Evolutionary conservation across 2,329 filamentous ascomycete genomes (phyloP).

Genomic region (Cladosporium halotolerans): DNA sequence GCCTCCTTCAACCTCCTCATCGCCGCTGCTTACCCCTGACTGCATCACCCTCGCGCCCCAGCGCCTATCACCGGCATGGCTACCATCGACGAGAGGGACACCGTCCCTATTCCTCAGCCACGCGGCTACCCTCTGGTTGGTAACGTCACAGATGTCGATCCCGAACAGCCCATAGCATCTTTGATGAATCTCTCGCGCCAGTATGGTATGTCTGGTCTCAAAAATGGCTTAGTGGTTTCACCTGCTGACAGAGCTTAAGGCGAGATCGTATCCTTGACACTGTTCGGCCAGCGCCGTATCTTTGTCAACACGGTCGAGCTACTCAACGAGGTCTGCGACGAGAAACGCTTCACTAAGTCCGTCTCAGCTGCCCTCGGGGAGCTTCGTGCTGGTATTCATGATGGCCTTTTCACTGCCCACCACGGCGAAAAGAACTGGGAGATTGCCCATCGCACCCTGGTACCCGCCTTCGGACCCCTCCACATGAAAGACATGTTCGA

Average conservation of each 20-base stretch:
- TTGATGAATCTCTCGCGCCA: constrained; percentile 45
- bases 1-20: too few relatives aligned
- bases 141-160: constrained; percentile 58
- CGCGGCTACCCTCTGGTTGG: constrained; percentile 59
- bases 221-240: too few relatives aligned
- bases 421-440: constrained; percentile 32
- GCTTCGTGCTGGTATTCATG: constrained; percentile 54
- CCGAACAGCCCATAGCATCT: constrained; percentile 48
- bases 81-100: constrained; percentile 18
- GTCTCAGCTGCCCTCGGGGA: constrained; percentile 46
- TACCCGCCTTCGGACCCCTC: constrained; percentile 64
- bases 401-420: constrained; percentile 60
- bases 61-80: constrained; percentile 10
- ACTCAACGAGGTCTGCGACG: constrained; percentile 36
- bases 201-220: constrained; percentile 14
- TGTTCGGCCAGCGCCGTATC: constrained; percentile 16
- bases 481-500: constrained; percentile 61
- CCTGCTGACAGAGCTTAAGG: constrained; percentile 12
- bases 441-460: constrained; percentile 48
- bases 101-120: constrained; percentile 53
- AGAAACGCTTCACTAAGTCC: constrained; percentile 51
- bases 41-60: background rate
- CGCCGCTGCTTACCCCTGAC: too few relatives aligned
- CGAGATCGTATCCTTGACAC: constrained; percentile 19
- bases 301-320: constrained; percentile 23